These are phyloP conservation scores for Diaporthe batatas DNA, from an alignment of 2,329 filamentous ascomycete species.

Conservation along the genomic window DNA sequence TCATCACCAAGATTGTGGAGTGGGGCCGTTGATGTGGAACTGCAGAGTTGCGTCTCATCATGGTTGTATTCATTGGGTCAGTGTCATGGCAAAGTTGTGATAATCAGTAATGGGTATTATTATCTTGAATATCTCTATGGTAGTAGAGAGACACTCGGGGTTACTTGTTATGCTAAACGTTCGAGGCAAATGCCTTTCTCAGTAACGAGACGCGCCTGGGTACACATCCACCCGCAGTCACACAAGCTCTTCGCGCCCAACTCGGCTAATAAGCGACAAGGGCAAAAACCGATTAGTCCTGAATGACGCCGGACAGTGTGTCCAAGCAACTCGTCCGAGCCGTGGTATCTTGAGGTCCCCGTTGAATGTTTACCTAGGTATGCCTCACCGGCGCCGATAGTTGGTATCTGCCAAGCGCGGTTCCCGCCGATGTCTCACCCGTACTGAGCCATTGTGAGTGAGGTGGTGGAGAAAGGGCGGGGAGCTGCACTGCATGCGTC, in stretches of 20 bases:
- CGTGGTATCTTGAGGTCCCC: not conserved
- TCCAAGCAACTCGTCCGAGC: not conserved
- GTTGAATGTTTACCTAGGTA: too few relatives aligned
- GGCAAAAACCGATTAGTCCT: too few relatives aligned
- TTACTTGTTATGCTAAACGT: not conserved
- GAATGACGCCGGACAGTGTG: too few relatives aligned
- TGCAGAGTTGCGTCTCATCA: not conserved
- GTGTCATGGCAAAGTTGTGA: not conserved
- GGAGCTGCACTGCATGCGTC: not conserved
- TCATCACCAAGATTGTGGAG: conserved; percentile 40
- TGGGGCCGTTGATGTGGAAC: not conserved
- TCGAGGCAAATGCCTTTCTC: not conserved
- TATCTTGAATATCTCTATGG: not conserved
- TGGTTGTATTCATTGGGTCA: not conserved
- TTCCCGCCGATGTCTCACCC: not conserved
- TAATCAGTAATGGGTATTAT: not conserved
- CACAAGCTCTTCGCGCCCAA: too few relatives aligned
- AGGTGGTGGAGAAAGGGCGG: not conserved
- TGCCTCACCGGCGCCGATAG: not conserved
- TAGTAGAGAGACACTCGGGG: not conserved
- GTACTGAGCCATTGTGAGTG: not conserved
- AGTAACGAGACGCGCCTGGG: not conserved
- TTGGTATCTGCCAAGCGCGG: not conserved
- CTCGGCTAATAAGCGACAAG: too few relatives aligned
- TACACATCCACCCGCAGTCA: not conserved